Evolutionary conservation across 163 green algal genomes (phyloP), one percentile per base, ranked within the genome.

Genomic region (Trebouxiophyceae sp.): DNA sequence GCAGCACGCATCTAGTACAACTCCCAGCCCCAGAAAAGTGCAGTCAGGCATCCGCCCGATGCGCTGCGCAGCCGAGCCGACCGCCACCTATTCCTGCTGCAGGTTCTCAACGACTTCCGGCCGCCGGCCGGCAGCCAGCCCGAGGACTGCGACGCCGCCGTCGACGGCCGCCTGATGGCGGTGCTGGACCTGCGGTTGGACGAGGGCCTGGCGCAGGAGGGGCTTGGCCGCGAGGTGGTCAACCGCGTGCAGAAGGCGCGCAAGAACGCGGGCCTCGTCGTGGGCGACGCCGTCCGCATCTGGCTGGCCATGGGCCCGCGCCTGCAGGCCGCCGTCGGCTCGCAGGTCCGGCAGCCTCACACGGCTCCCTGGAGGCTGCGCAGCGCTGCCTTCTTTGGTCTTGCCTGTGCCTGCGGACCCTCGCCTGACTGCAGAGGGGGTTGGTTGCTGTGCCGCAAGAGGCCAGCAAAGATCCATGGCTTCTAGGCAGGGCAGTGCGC

Each of bases 211-310:
- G 28, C 83, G 20, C 68, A 84, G 32, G 83, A 84, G 5, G 87
- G 89, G 6, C 45, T 89, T 22, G 93, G 89, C 20, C 78, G 93
- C 24, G 91, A 98, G 81, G 66, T 97, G 33, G 87, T 97, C 50
- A 97, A 96, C 80, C 81, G 93, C 33, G 89, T 96, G 65, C 92
- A 98, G 83, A 96, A 96, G 75, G 77, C 97, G 56, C 78, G 93
- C 12, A 99, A 99, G 80, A 86, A 87, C 44, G 85, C 87, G 4
- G 91, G 89, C 6, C 77, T 98, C 45, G 59, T 70, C 7, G 63
- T 65, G 2, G 63, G 39, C 22, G 74, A 87, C 39, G 4, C 59
- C 19, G 76, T 82, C 33, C 59, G 71, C 12, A 54, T 76, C 16
- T 69, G 45, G 33, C 30, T 75, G 16, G 39, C 8, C 8, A 50